Base-by-base conservation (phyloP, 2,329 filamentous ascomycete species). In the Trichoderma hamatum region DNA sequence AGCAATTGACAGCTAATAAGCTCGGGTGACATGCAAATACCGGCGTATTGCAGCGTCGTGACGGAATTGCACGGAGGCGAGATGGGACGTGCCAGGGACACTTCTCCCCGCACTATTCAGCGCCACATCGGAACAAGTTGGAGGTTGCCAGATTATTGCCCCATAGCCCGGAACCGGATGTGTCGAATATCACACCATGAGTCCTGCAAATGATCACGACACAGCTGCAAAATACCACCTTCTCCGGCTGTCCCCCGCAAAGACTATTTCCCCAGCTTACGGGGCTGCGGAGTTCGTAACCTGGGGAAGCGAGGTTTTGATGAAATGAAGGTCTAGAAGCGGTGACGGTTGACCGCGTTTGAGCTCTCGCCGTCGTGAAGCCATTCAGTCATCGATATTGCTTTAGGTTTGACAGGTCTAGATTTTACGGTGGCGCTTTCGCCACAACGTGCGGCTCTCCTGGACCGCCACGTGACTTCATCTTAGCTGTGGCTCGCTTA, bases 211-310 rank as follows among this genome's bases (percentile, higher is more conserved):
- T 59, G 54, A 21, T 59, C 36, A 49, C 54, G 5, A 46, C 28
- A 9, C 39, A 9, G 19, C 43, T 58, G 39, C 14, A 59, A 26
- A 56, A 56, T 65, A 56, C 62, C 62, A 65, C 62, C 28, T 58
- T 51, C 43, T 51, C 26, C 5, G 30, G 32, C 46, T 2, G 21
- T 51, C 63, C 63, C 61, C 63, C 52, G 54, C 63, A 66, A 66
- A 66, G 26, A 28, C 63, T 66, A 66, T 36, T 66, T 58, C 63
- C 63, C 63, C 63, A 59, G 63, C 26, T 16, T 56, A 59, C 39
- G 39, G 54, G 63, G 54, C 28, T 52, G 28, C 28, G 52, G 54
- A 58, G 63, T 34, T 30, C 7, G 2, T 21, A 59, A 34, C 52
- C 63, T 51, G 63, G 63, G 54, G 63, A 66, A 66, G 52, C 39